phyloP scores from a whole-genome alignment of 2,329 filamentous ascomycete genomes.

The Talaromyces sp. region DNA sequence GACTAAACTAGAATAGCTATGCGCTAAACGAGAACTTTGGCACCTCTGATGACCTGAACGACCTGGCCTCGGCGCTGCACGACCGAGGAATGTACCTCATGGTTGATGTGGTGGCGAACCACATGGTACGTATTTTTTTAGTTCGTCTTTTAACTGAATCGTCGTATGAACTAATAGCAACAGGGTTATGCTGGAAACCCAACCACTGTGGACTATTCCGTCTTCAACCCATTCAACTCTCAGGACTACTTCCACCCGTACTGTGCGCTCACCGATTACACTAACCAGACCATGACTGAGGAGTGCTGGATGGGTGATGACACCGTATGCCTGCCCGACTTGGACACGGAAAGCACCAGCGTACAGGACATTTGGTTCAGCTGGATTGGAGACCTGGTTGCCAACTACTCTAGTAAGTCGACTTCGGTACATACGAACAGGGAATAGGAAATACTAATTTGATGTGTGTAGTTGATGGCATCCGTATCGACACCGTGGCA shows the following conservation, averaged over 20 bases:
- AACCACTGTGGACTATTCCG: slow-evolving; percentile 49
- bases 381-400: slow-evolving; percentile 58
- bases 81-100: slow-evolving; percentile 56
- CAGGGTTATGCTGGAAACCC: slow-evolving; percentile 45
- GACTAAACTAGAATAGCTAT: slow-evolving; percentile 28
- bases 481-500: slow-evolving; percentile 50
- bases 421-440: neutral
- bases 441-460: neutral
- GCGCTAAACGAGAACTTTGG: slow-evolving; percentile 57
- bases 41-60: slow-evolving; percentile 54
- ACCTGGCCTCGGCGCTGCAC: slow-evolving; percentile 53
- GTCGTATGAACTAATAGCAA: neutral
- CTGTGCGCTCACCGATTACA: slow-evolving; percentile 53
- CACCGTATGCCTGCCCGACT: slow-evolving; percentile 58
- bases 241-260: slow-evolving; percentile 57
- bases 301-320: slow-evolving; percentile 53
- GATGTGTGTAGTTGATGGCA: slow-evolving; percentile 40
- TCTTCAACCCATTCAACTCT: slow-evolving; percentile 52
- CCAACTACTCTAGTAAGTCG: slow-evolving; percentile 58
- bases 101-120: slow-evolving; percentile 58
- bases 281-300: slow-evolving; percentile 41
- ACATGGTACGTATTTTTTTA: slow-evolving; percentile 35
- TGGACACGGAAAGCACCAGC: slow-evolving; percentile 50
- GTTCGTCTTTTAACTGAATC: neutral
- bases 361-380: slow-evolving; percentile 50